Base-by-base conservation (phyloP, 495 filamentous ascomycete species). In the Oleoguttula mirabilis region DNA sequence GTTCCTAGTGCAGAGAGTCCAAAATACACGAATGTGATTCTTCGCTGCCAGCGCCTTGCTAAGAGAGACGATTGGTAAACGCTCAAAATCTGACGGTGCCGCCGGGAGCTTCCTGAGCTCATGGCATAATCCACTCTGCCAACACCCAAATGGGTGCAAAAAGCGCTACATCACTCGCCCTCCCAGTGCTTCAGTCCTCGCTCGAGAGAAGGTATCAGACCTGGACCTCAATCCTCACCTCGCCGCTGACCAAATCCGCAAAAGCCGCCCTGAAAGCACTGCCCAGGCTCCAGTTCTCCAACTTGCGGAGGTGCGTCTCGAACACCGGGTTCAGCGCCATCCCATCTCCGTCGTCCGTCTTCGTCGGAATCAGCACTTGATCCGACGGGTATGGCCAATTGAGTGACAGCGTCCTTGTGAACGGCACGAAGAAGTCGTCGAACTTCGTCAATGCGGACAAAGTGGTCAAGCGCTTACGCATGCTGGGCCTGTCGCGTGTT, bases 351-450 rank as follows among this genome's bases (percentile, higher is more conserved):
- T 17, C 21, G 6, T 15, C 16, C 7, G 39, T 15, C 14, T 64
- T 64, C 27, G 51, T 24, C 84, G 59, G 49, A 16, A 63, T 45
- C 10, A 63, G 54, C 21, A 56, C 56, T 23, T 58, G 47, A 11
- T 44, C 43, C 7, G 48, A n/a, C 23, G 84, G 77, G 57, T 87
- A 83, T 0, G 76, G 76, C 84, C 84, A 92, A 52, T 84, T 84
- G 10, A 88, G 51, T 19, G 63, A 72, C 25, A 92, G 36, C 0
- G 77, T 84, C 3, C 71, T 71, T 0, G 82, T 87, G 50, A 75
- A 92, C 0, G 83, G 80, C 22, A 86, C 71, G 54, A 86, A 84
- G 63, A 84, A 87, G 41, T 79, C 69, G 22, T 88, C 82, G 54
- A 88, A 84, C n/a, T 25, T 40, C 21, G 38, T 21, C 2, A 17